Conservation (phyloP, 331 rosid genomes). For the Saraca asoca region DNA sequence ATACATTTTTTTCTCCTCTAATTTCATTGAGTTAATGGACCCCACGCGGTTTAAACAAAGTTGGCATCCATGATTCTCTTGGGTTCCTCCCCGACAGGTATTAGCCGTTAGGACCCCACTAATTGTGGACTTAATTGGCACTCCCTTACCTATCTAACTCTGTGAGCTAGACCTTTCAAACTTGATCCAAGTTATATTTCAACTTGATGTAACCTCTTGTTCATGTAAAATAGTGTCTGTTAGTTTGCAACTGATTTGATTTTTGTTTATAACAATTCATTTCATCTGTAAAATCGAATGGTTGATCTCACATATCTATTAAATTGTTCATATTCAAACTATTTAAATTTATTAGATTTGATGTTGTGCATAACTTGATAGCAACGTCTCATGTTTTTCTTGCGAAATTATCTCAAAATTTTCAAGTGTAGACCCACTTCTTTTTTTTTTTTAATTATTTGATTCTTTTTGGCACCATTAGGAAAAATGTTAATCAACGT, state of each 20-base stretch:
- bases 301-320: constrained; percentile 12
- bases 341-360: not conserved
- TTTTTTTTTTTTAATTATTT: not conserved
- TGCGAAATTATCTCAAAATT: not conserved
- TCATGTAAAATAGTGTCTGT: constrained; percentile 3
- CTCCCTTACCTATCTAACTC: constrained; percentile 14
- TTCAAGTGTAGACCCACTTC: constrained; percentile 13
- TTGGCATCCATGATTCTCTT: constrained; percentile 66
- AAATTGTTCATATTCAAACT: constrained; percentile 4
- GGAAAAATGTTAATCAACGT: not conserved
- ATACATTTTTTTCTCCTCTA: constrained; percentile 15
- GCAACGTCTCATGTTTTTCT: constrained; percentile 9
- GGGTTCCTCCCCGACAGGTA: constrained; percentile 60
- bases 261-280: constrained; percentile 1
- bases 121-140: constrained; percentile 46
- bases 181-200: constrained; percentile 35
- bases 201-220: constrained; percentile 33
- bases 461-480: not conserved
- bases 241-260: constrained; percentile 17
- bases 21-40: constrained; percentile 41
- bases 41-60: constrained; percentile 85
- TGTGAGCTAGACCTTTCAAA: constrained; percentile 29
- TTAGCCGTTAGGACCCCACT: constrained; percentile 71
- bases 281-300: not conserved
- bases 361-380: constrained; percentile 15